Percentiles rank a stretch among this genome's conserved stretches.
These are phyloP conservation scores for Salix koriyanagi DNA, from an alignment of 345 rosid genomes.

Conservation along the genomic window DNA sequence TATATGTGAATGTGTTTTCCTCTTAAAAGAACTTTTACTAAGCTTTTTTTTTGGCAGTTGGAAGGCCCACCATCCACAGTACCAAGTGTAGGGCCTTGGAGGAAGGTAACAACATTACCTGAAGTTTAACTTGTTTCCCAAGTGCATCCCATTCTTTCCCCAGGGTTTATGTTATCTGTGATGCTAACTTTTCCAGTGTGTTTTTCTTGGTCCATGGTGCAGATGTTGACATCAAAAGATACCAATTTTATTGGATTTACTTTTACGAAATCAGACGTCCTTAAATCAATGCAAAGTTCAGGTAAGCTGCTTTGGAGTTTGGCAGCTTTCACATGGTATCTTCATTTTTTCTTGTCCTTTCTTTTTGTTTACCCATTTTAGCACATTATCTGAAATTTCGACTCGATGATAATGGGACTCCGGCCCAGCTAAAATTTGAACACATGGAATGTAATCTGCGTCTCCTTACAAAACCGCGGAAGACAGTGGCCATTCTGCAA, in stretches of 20 bases:
- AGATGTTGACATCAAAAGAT: conserved; percentile 97
- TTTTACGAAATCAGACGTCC: conserved; percentile 75
- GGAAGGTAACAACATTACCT: conserved; percentile 55
- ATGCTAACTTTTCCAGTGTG: conserved; percentile 1
- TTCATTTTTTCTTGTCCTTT: not conserved
- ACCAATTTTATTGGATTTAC: conserved; percentile 92
- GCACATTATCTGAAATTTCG: not conserved
- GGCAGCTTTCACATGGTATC: not conserved
- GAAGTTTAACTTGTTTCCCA: not conserved
- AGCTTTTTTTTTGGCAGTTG: conserved; percentile 36
- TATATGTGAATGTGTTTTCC: not conserved
- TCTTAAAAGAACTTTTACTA: not conserved
- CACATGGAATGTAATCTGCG: not conserved
- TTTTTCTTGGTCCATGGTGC: conserved; percentile 30
- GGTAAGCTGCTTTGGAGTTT: conserved; percentile 40
- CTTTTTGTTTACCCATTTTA: not conserved
- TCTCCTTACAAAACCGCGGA: not conserved
- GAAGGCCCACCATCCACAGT: conserved; percentile 54
- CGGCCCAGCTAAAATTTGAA: not conserved
- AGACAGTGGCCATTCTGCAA: not conserved
- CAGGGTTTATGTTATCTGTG: not conserved
- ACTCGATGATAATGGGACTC: not conserved
- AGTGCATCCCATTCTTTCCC: not conserved
- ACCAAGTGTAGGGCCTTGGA: conserved; percentile 93
- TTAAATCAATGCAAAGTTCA: conserved; percentile 68